A percentile compares a stretch with the other conserved stretches of the same genome.
Conservation (phyloP, 2,329 filamentous ascomycete genomes). For the Cladophialophora carrionii region DNA sequence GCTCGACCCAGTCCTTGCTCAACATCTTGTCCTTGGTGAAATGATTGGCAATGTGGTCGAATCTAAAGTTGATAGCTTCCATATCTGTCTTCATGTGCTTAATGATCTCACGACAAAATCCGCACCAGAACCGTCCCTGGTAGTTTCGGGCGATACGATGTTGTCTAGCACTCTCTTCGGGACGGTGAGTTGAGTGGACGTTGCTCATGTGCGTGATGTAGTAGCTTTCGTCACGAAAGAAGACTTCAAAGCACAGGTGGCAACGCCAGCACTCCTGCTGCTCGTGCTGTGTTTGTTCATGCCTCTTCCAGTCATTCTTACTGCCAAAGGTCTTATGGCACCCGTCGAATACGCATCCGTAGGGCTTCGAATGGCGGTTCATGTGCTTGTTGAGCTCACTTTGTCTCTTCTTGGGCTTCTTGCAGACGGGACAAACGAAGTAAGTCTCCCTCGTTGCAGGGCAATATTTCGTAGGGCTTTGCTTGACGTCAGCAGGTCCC, state of each 20-base stretch:
- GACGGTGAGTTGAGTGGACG: constrained; percentile 5
- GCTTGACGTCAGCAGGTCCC: constrained; percentile 7
- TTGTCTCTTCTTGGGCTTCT: constrained; percentile 27
- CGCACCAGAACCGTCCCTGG: constrained; percentile 78
- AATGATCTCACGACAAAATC: constrained; percentile 70
- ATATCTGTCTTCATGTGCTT: constrained; percentile 55
- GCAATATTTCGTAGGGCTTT: constrained; percentile 3
- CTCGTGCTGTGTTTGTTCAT: constrained; percentile 79
- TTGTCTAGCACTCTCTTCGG: constrained; percentile 47
- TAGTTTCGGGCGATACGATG: constrained; percentile 68
- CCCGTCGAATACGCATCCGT: constrained; percentile 72
- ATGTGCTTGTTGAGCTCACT: constrained; percentile 70
- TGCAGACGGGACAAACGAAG: constrained; percentile 28
- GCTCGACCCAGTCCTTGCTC: constrained; percentile 32
- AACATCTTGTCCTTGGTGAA: constrained; percentile 44
- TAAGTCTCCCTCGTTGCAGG: constrained; percentile 12
- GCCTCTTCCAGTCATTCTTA: constrained; percentile 92
- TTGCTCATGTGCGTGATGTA: constrained; percentile 59
- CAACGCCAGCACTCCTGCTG: constrained; percentile 75
- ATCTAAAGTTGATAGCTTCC: constrained; percentile 64
- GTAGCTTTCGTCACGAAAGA: constrained; percentile 42
- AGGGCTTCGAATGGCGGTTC: constrained; percentile 79
- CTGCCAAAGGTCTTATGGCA: constrained; percentile 81
- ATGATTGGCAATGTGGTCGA: constrained; percentile 72
- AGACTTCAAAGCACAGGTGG: constrained; percentile 35